These are phyloP conservation scores for Arabidopsis arenosa DNA, from an alignment of 345 rosid species.

Conservation along the genomic window DNA sequence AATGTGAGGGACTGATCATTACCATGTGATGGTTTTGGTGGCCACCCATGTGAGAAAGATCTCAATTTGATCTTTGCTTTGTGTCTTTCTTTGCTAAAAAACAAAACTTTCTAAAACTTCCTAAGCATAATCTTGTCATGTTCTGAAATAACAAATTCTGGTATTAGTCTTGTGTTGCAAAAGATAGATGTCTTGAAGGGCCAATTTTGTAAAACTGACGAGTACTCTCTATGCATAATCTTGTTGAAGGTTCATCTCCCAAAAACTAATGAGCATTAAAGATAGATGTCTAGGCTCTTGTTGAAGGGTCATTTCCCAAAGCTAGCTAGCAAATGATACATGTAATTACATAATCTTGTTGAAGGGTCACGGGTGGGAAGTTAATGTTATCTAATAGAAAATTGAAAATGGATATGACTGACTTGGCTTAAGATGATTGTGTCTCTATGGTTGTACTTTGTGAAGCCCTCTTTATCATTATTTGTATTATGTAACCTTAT, in stretches of 20 bases:
- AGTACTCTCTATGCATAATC: not conserved
- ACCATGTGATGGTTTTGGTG: constrained; percentile 38
- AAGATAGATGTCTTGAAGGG: not conserved
- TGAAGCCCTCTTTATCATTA: constrained; percentile 1
- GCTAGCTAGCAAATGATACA: not conserved
- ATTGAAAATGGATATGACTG: constrained; percentile 1
- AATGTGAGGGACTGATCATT: constrained; percentile 23
- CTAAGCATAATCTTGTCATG: not conserved
- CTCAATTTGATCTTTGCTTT: constrained; percentile 29
- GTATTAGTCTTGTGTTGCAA: not conserved
- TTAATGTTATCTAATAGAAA: not conserved
- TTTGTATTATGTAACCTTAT: constrained; percentile 5
- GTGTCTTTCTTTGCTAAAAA: constrained; percentile 20
- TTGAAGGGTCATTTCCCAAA: not conserved
- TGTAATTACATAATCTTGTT: constrained; percentile 8
- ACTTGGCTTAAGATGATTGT: constrained; percentile 26
- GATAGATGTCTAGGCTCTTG: not conserved
- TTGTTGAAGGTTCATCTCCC: constrained; percentile 18
- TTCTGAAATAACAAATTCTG: not conserved
- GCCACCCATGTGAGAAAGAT: constrained; percentile 44
- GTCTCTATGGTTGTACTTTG: not conserved
- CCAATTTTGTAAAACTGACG: not conserved
- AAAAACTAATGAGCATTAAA: not conserved
- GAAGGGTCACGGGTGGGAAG: constrained; percentile 1
- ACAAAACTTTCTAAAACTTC: constrained; percentile 2